Conservation (phyloP, 129 eudicot genomes). For the Centaurea solstitialis region DNA sequence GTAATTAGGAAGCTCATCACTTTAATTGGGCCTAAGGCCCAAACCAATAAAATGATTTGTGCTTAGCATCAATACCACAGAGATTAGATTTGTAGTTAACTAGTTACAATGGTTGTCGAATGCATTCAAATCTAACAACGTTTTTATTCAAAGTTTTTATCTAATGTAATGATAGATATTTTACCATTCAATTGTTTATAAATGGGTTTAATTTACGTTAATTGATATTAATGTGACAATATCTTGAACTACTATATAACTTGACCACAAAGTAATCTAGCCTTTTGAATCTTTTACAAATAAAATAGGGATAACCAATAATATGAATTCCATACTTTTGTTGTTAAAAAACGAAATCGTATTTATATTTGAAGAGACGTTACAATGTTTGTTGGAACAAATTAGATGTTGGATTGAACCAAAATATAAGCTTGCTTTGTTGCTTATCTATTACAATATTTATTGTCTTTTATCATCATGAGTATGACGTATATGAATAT, state of each 20-base stretch:
- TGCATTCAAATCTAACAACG: not conserved
- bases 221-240: not conserved
- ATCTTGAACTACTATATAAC: not conserved
- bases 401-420: not conserved
- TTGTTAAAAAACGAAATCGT: not conserved
- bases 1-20: not conserved
- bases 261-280: not conserved
- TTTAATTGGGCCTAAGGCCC: not conserved
- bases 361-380: not conserved
- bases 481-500: not conserved
- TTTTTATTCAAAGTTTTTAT: too few species aligned
- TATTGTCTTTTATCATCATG: not conserved
- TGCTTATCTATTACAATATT: too few species aligned
- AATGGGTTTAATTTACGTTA: not conserved
- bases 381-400: not conserved
- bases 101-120: too few species aligned
- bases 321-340: not conserved
- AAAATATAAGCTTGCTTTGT: too few species aligned
- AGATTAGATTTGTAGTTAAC: not conserved
- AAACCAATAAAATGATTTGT: not conserved
- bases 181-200: not conserved
- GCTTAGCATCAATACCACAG: not conserved
- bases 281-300: too few species aligned
- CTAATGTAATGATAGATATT: not conserved
- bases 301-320: not conserved